Evolutionary conservation across 2,329 filamentous ascomycete genomes (phyloP), one percentile per base, ranked within the genome.

Genomic region (Stagonosporopsis chrysanthemi): DNA sequence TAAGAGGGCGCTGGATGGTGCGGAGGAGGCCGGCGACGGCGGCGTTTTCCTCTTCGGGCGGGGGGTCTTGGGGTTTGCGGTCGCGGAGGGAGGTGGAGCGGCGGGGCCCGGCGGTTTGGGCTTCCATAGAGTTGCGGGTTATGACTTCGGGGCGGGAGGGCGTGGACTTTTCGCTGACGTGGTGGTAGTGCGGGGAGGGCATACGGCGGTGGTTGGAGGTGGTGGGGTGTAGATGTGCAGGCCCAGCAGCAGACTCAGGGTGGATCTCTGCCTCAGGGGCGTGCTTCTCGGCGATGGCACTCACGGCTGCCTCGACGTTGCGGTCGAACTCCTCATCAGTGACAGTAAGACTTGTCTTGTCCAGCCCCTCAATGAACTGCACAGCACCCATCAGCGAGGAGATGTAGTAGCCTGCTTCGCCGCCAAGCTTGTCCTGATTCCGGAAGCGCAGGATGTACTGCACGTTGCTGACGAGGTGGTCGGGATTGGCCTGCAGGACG

Each of bases 361-460:
- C 95, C 77, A 99, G 88, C 58, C 91, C 96, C 79, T 99, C 95
- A 66, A 99, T 91, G 75, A 99, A 99, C 69, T 97, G 92, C 46
- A 99, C 89, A 36, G 92, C 95, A 50, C 95, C 95, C 88, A 94
- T 91, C 84, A 99, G 80, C 7, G 95, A 98, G 29, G 94, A 98
- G 52, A 99, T 86, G 77, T 99, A 99, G 78, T 99, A 99, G 12
- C 95, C 95, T 14, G 95, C 94, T 80, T 99, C 95, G n/a, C 95
- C 95, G 23, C 90, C 91, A 1, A 99, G 86, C 75, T 98, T 98
- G 50, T 99, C 95, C 77, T 97, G 95, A 71, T 98, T 97, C 48
- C 95, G 88, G 80, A 99, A 99, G 42, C 96, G 88, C 48, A 98
- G 82, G 62, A 99, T 98, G 76, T 99, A 99, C 77, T 99, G 95